Conservation (phyloP, 371 early-diverging fungal species). For the Synchytrium microbalum region DNA sequence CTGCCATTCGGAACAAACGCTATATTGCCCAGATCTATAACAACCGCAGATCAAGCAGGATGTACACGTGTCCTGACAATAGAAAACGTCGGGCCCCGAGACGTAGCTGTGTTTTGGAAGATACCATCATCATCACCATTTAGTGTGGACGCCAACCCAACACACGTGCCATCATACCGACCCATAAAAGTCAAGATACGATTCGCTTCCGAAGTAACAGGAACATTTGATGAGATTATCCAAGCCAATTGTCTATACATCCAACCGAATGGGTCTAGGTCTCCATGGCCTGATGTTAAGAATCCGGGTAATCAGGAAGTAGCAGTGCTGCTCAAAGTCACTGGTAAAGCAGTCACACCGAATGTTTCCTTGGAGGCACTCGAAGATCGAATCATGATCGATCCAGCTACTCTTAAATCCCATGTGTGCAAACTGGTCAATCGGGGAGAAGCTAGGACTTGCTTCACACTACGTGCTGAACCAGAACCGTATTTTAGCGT, state of each 20-base stretch:
- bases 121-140: slow-evolving; percentile 12
- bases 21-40: slow-evolving; percentile 18
- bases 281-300: slow-evolving; percentile 7
- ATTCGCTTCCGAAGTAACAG: slow-evolving; percentile 24
- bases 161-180: slow-evolving; percentile 27
- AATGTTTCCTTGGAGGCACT: slow-evolving; percentile 26
- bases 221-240: slow-evolving; percentile 25
- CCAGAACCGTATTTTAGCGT: too few relatives aligned
- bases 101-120: background rate
- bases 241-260: slow-evolving; percentile 34
- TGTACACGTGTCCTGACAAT: background rate
- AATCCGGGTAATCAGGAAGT: background rate
- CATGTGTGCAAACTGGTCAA: too few relatives aligned
- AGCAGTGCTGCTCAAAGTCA: background rate
- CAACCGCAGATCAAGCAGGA: slow-evolving; percentile 13
- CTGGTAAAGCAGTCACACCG: background rate
- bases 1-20: slow-evolving; percentile 37
- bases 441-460: too few relatives aligned
- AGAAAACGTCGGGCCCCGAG: background rate
- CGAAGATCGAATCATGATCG: too few relatives aligned
- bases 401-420: too few relatives aligned
- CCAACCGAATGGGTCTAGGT: slow-evolving; percentile 22
- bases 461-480: too few relatives aligned
- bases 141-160: slow-evolving; percentile 12
- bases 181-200: slow-evolving; percentile 19